phyloP scores from a whole-genome alignment of 129 eudicot species.

The Scalesia atractyloides region DNA sequence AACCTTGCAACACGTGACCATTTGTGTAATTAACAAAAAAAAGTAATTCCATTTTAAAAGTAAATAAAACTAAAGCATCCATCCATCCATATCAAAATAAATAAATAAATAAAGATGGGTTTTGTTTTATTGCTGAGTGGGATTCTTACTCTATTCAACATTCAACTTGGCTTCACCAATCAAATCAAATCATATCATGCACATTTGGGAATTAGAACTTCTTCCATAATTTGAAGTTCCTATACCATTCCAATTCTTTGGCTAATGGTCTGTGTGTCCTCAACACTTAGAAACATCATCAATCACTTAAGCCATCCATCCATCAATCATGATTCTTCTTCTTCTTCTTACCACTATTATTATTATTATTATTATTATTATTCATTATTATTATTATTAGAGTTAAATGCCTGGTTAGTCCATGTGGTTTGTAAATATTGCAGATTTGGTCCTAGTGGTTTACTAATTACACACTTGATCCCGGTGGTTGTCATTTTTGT shows the following conservation, averaged over 20 bases:
- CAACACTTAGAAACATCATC: slow-evolving; percentile 43
- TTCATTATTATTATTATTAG: slow-evolving; percentile 13
- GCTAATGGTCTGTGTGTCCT: slow-evolving; percentile 67
- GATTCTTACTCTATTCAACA: slow-evolving; percentile 38
- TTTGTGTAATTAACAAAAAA: too few species aligned
- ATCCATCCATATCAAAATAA: slow-evolving; percentile 15
- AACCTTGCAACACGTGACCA: too few species aligned
- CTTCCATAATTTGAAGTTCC: slow-evolving; percentile 31
- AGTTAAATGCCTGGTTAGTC: too few species aligned
- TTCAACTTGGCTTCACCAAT: slow-evolving; percentile 22
- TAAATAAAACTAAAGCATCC: slow-evolving; percentile 12
- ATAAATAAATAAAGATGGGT: slow-evolving; percentile 27
- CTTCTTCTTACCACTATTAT: slow-evolving; percentile 7
- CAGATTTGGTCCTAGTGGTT: too few species aligned
- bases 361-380: slow-evolving; percentile 14
- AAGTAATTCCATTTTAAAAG: neutral
- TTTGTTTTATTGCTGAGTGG: slow-evolving; percentile 39
- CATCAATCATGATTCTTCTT: slow-evolving; percentile 26
- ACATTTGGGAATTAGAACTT: slow-evolving; percentile 30
- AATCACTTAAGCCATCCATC: slow-evolving; percentile 29
- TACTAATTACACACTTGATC: too few species aligned
- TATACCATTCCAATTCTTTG: slow-evolving; percentile 32
- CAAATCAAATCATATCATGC: slow-evolving; percentile 21
- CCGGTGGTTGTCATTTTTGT: too few species aligned
- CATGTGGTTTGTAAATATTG: too few species aligned